Conservation (phyloP, 169 alveolate species). For the Plasmodium cynomolgi region DNA sequence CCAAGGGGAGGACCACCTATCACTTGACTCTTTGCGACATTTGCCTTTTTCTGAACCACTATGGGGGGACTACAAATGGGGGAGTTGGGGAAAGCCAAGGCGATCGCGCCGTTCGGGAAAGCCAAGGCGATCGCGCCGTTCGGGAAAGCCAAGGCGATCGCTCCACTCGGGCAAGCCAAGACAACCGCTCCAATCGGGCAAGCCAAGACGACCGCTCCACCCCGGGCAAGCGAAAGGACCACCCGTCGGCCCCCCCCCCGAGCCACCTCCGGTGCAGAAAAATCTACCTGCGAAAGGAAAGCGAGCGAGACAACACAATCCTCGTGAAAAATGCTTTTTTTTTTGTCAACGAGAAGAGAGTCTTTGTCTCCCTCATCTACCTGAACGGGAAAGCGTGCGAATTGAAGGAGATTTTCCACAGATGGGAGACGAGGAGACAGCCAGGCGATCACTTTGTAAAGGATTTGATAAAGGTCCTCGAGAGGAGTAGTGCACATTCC, state of each 20-base stretch:
- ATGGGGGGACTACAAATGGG: not conserved
- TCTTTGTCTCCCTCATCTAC: constrained; percentile 4
- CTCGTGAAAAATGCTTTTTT: constrained; percentile 21
- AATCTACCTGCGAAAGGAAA: constrained; percentile 11
- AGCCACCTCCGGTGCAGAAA: constrained; percentile 21
- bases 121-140: too few species aligned
- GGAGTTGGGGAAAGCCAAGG: not conserved
- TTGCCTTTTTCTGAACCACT: not conserved
- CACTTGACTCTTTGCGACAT: constrained; percentile 8
- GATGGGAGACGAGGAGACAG: not conserved
- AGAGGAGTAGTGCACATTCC: not conserved
- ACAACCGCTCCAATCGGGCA: not conserved
- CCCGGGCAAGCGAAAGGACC: not conserved
- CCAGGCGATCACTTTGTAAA: not conserved
- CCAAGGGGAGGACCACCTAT: constrained; percentile 6
- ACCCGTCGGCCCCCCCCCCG: not conserved
- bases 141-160: not conserved
- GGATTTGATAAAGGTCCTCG: constrained; percentile 26
- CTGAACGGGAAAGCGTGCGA: constrained; percentile 30
- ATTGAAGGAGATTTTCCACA: constrained; percentile 15
- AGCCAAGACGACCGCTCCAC: not conserved
- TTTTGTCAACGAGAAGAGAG: constrained; percentile 7
- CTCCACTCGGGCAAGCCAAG: not conserved
- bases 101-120: not conserved
- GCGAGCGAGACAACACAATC: not conserved